phyloP scores from a whole-genome alignment of 352 stramenopile genomes.

The Globisporangium acanthophoron region DNA sequence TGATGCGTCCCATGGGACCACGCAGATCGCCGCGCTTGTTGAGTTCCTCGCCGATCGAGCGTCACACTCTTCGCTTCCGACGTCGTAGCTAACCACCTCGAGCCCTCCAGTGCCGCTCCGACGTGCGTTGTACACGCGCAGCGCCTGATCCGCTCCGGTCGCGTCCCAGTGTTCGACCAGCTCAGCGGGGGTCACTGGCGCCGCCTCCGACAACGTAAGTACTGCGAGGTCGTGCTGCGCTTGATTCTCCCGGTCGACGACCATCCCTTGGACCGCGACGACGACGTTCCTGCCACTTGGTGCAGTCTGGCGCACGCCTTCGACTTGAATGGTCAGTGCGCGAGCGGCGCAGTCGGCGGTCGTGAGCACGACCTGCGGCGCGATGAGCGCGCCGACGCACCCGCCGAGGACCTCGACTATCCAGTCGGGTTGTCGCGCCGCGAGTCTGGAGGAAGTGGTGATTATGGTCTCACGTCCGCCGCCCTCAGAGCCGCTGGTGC shows the following conservation, averaged over 20 bases:
- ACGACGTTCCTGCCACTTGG: background rate
- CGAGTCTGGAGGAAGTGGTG: background rate
- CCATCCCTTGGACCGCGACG: background rate
- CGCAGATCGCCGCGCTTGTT: background rate
- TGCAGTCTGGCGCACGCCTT: background rate
- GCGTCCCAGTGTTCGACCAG: background rate
- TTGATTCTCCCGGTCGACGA: background rate
- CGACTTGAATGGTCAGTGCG: conserved; percentile 1
- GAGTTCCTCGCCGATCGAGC: background rate
- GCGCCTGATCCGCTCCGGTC: background rate
- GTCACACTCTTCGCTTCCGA: background rate
- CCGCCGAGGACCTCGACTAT: background rate
- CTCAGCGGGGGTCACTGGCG: background rate
- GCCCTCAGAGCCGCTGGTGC: background rate
- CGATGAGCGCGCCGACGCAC: conserved; percentile 4
- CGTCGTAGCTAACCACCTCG: background rate
- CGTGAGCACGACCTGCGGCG: conserved; percentile 6
- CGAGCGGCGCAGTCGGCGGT: conserved; percentile 6
- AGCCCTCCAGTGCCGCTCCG: background rate
- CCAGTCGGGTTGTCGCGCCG: background rate
- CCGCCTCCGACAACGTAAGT: background rate
- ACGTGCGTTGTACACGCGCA: background rate
- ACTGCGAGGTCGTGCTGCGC: background rate
- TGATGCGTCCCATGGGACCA: background rate
- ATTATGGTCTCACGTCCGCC: background rate